Evolutionary conservation across 2,329 filamentous ascomycete genomes (phyloP), one percentile per base, ranked within the genome.

Genomic region (Colletotrichum filicis): DNA sequence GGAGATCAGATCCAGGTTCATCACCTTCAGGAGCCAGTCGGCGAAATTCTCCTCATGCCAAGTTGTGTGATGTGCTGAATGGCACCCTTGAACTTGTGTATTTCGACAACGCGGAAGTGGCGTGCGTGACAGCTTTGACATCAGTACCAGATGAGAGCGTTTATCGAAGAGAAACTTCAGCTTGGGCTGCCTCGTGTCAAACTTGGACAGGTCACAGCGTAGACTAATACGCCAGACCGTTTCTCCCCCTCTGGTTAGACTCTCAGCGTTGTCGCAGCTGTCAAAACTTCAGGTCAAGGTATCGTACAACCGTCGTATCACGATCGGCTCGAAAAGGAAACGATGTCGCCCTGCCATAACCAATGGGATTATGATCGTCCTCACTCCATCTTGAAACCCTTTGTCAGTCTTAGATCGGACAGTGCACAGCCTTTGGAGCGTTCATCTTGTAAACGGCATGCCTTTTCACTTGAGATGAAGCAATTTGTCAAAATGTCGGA

Each of bases 1-100:
- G 65, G 69, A 63, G 65, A 63, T 59, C 58, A 19, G 24, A 49
- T 24, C 69, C 52, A 58, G 69, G 65, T 62, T 68, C 37, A 72
- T 72, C 28, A 68, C 37, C 52, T 58, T 53, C 19, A 19, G n/a
- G 32, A 61, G 42, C 58, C 30, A 69, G 53, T 62, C 66, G 30
- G 24, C 53, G 53, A 56, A 37, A 32, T 55, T 37, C 30, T n/a
- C 52, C 28, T 42, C 14, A 32, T 32, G 65, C 53, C 66, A 68
- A 69, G 58, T 61, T 69, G 37, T 30, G 56, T 32, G 30, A n/a
- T 49, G 14, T 24, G n/a, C 26, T 14, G 22, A 49, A 56, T 42
- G 16, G 37, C 37, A 42, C 37, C 37, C 37, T 19, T 42, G 16
- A 42, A 42, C 14, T 42, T 42, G 37, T 56, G n/a, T 28, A 14